Conservation (phyloP, 2,329 filamentous ascomycete species). For the Apiospora rasikravindrae region DNA sequence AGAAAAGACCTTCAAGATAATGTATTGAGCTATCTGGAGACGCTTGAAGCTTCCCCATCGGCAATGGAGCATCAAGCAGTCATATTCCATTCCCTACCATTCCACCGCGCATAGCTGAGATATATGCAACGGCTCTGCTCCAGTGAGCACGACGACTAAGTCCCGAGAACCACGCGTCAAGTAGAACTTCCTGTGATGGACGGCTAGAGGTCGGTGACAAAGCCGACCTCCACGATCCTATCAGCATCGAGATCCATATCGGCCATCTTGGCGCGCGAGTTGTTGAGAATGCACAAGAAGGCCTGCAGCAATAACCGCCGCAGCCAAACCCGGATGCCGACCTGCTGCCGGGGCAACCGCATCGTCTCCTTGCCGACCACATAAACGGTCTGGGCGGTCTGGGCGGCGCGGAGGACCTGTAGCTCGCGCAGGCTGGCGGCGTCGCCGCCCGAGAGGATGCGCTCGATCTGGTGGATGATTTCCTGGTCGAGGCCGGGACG, state of each 20-base stretch:
- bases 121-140: neutral
- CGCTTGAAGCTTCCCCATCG: neutral
- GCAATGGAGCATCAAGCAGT: neutral
- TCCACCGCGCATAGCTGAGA: neutral
- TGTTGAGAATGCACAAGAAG: constrained; percentile 68
- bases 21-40: neutral
- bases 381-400: constrained; percentile 52
- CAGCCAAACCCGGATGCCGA: neutral
- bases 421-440: constrained; percentile 41
- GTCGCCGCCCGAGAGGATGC: constrained; percentile 41
- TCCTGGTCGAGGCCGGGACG: constrained; percentile 60
- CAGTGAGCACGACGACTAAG: too few relatives aligned
- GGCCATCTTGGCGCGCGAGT: constrained; percentile 67
- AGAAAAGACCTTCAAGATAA: neutral
- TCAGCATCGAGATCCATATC: constrained; percentile 62
- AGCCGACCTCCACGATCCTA: constrained; percentile 67
- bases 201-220: constrained; percentile 61
- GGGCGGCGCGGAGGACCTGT: constrained; percentile 42
- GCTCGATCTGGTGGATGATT: constrained; percentile 60
- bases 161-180: too few relatives aligned
- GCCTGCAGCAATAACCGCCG: constrained; percentile 48
- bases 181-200: neutral
- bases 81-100: neutral
- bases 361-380: constrained; percentile 64
- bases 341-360: constrained; percentile 45